Base-by-base conservation (phyloP, 306 rosid species). In the Acmispon strigosus region DNA sequence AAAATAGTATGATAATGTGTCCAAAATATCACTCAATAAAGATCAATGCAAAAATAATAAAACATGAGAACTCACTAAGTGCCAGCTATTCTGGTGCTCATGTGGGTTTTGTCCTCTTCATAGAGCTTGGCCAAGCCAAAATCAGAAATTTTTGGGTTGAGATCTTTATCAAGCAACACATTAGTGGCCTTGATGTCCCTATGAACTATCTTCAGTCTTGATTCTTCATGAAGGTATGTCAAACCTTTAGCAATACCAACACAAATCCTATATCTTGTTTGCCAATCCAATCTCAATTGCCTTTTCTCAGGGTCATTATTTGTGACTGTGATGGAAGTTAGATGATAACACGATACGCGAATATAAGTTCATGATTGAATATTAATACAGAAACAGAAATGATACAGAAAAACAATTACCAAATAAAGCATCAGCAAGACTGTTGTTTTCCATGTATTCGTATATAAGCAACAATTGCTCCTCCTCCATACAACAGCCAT, bases 171-270 rank as follows among this genome's bases (percentile, higher is more conserved):
- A n/a, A 91, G 82, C 36, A 91, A 59, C 58, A 91, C 85, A 80
- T 91, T 91, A 7, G 89, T 84, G 14, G 91, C 92, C 77, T 91
- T 91, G 18, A 91, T 91, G 66, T 91, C 97, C 67, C 96, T 74
- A 20, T 91, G 97, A 51, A 91, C 88, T 10, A 91, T 87, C 85
- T 87, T 91, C 22, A 91, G 20, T 72, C 87, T 84, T 3, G 97
- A 91, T 16, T 91, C 97, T 66, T 85, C 97, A 68, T 91, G 96
- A 24, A 91, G 97, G 76, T 74, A 87, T 54, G 93, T 86, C 71
- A 91, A 77, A 15, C 95, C 96, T 68, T 52, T 92, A 6, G 88
- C 95, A 54, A 89, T 80, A 44, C 96, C 90, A 37, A 86, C 2
- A 10, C 92, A 92, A 9, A 92, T 92, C 45, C 18, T 83, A n/a